Percentiles rank a stretch among this genome's conserved stretches.
phyloP scores from a whole-genome alignment of 1,284 basidiomycete genomes.

The Moesziomyces parantarcticus region DNA sequence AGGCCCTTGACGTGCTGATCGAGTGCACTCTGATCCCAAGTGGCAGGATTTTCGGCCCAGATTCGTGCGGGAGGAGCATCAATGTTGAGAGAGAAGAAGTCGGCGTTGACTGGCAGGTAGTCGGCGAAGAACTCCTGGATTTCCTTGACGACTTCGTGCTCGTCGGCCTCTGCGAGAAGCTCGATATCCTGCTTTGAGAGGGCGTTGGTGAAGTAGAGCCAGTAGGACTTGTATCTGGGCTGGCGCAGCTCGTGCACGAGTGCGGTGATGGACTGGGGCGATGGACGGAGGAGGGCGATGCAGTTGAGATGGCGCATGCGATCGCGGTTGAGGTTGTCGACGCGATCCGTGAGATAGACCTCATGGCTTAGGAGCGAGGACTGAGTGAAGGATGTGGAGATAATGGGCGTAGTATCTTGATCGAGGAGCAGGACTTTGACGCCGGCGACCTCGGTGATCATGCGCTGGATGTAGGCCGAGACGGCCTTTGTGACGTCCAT shows the following conservation, averaged over 20 bases:
- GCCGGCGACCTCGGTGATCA: constrained; percentile 82
- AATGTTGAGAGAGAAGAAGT: constrained; percentile 82
- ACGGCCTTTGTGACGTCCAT: constrained; percentile 98
- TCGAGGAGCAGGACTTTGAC: constrained; percentile 99
- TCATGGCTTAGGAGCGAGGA: constrained; percentile 93
- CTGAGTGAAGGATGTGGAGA: constrained; percentile 93
- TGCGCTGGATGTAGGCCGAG: constrained; percentile 90
- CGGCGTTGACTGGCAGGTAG: constrained; percentile 73
- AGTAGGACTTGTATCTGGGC: constrained; percentile 96
- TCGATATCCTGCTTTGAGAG: constrained; percentile 91
- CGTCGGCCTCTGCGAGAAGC: constrained; percentile 90
- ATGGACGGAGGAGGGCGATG: constrained; percentile 88
- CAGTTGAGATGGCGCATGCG: constrained; percentile 95
- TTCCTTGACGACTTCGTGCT: constrained; percentile 94
- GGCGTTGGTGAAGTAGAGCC: constrained; percentile 85
- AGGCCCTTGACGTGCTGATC: constrained; percentile 84
- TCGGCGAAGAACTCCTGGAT: constrained; percentile 71
- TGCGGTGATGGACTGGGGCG: constrained; percentile 81
- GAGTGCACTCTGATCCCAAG: constrained; percentile 78
- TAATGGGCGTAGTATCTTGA: constrained; percentile 93
- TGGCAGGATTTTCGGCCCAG: constrained; percentile 76
- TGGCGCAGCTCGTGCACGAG: constrained; percentile 79
- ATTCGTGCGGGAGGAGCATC: constrained; percentile 70
- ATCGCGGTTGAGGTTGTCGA: constrained; percentile 77
- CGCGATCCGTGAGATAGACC: constrained; percentile 95